A percentile compares a stretch with the other conserved stretches of the same genome.
phyloP scores from a whole-genome alignment of 441 rosid species.

The Arabidopsis hybrid region DNA sequence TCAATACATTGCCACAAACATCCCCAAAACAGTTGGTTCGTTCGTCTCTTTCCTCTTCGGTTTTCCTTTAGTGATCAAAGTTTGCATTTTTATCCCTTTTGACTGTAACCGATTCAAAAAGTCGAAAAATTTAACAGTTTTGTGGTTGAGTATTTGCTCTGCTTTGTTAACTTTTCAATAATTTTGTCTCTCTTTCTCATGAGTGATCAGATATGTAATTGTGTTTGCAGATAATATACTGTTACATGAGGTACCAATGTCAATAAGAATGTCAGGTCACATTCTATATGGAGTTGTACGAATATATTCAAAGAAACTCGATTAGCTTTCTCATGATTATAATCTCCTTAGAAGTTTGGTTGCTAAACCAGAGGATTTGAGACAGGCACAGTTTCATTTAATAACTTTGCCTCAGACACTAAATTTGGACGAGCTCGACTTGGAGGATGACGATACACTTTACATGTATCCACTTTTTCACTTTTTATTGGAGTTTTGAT shows the following conservation, averaged over 20 bases:
- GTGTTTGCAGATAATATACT: constrained; percentile 66
- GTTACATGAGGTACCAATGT: constrained; percentile 75
- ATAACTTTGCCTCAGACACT: constrained; percentile 73
- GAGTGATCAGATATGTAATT: neutral
- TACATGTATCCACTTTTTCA: constrained; percentile 46
- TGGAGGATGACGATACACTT: constrained; percentile 47
- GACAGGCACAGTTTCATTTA: constrained; percentile 64
- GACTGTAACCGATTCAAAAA: too few species aligned
- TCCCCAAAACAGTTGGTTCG: constrained; percentile 78
- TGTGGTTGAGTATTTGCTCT: neutral
- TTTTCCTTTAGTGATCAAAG: constrained; percentile 2
- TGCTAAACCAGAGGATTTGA: constrained; percentile 70
- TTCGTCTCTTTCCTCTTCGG: constrained; percentile 12
- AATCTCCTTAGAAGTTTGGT: constrained; percentile 50
- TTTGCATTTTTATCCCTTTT: neutral
- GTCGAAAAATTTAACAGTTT: too few species aligned
- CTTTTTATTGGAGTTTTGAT: constrained; percentile 1
- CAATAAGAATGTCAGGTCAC: constrained; percentile 80
- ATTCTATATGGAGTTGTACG: constrained; percentile 85
- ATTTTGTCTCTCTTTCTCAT: neutral
- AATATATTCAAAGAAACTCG: constrained; percentile 86
- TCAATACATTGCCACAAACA: constrained; percentile 78
- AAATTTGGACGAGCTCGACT: constrained; percentile 66
- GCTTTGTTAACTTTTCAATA: neutral
- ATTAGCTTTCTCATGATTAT: constrained; percentile 75